Base-by-base conservation (phyloP, 768 basidiomycete species). In the Gymnopilus junonius region DNA sequence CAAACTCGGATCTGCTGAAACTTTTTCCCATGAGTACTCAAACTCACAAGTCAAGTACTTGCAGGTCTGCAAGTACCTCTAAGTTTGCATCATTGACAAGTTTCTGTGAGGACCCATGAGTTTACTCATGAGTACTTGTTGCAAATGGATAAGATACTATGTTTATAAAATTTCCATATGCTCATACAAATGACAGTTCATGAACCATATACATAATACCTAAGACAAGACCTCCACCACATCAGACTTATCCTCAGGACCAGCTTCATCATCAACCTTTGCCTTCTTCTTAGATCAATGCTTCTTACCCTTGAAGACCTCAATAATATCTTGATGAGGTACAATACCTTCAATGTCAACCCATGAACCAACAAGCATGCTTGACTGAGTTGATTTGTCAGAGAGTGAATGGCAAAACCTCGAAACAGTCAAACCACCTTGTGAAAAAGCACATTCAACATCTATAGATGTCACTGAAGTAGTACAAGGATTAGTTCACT, bases 371-470 rank as follows among this genome's bases (percentile, higher is more conserved):
- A 75, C 53, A 4, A 76, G 68, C 29, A 72, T 65, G 0, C 66
- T 56, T 0, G 73, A 64, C 0, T 63, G 59, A 0, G 69, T 64
- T 1, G 72, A 73, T 3, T 65, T 61, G 42, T 76, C 71, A 14
- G 67, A 67, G 1, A 77, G 65, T 0, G 72, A 66, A 54, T 74
- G 73, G 0, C 65, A 58, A 45, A 70, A 64, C 35, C 71, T 72
- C 3, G 71, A 74, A 4, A 75, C 70, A 5, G 67, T 70, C 0
- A 77, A 67, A 8, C 72, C 71, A 37, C 76, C 72, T 17, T 60
- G 55, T 6, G 71, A 75, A 61, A 77, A 75, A 7, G 72, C 66
- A 3, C 67, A 61, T 56, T 77, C 74, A 40, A 72, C 73, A 57
- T 74, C 71, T 14, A 70, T 71, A 2, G 73, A 75, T 0, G 62